Evolutionary conservation across 352 stramenopile genomes (phyloP).

Genomic region (Peronospora belbahrii): DNA sequence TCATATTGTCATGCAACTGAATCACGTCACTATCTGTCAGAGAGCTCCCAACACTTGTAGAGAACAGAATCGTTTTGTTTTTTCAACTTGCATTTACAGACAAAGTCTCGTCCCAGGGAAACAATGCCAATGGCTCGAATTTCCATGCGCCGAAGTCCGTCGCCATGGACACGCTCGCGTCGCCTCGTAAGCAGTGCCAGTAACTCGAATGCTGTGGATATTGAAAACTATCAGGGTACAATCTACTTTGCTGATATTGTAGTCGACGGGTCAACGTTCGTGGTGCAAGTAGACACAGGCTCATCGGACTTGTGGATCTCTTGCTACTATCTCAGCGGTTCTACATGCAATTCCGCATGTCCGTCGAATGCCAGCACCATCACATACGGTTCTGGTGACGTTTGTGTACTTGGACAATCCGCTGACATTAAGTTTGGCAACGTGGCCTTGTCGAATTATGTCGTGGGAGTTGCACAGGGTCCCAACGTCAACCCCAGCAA

Average conservation of each 20-base stretch:
- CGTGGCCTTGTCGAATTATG: conserved; percentile 36
- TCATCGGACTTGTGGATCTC: conserved; percentile 76
- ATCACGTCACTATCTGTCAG: conserved; percentile 4
- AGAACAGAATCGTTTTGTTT: not conserved
- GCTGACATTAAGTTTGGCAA: conserved; percentile 40
- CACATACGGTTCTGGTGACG: conserved; percentile 53
- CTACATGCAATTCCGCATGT: conserved; percentile 39
- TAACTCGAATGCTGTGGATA: conserved; percentile 28
- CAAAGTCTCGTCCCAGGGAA: no score
- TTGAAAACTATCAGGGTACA: conserved; percentile 49
- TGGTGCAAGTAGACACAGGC: conserved; percentile 63
- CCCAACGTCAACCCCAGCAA: conserved; percentile 37
- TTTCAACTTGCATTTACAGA: not conserved
- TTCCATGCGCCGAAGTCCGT: conserved; percentile 9
- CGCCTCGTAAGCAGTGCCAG: conserved; percentile 23
- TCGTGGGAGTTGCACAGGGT: conserved; percentile 48
- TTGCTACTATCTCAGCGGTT: conserved; percentile 40
- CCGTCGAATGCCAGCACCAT: conserved; percentile 34
- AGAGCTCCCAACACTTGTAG: not conserved
- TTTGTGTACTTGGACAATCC: conserved; percentile 45
- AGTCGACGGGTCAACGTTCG: conserved; percentile 36
- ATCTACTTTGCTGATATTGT: conserved; percentile 59
- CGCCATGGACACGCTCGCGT: conserved; percentile 13
- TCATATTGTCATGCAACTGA: conserved; percentile 11
- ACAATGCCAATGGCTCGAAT: conserved; percentile 10